These are phyloP conservation scores for Backusella circina DNA, from an alignment of 192 early-diverging fungal species.

Conservation along the genomic window DNA sequence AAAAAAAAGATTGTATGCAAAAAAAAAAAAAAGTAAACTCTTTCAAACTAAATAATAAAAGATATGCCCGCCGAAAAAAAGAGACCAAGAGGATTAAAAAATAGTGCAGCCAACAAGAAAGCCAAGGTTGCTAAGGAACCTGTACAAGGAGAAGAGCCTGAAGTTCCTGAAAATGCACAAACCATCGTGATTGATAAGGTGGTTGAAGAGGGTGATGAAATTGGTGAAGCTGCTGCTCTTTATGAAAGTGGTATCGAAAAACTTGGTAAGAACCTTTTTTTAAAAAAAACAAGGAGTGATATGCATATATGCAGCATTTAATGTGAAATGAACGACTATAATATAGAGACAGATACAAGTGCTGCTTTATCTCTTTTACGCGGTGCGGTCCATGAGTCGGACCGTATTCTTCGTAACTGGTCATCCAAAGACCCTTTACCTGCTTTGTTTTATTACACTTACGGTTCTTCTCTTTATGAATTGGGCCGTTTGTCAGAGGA, in stretches of 20 bases:
- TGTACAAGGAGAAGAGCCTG: constrained; percentile 23
- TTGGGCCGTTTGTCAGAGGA: constrained; percentile 26
- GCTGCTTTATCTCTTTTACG: constrained; percentile 39
- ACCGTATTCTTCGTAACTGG: constrained; percentile 53
- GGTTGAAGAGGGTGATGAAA: constrained; percentile 49
- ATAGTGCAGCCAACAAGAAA: constrained; percentile 28
- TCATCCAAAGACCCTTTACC: constrained; percentile 32
- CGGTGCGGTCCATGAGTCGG: constrained; percentile 53
- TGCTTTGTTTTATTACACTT: constrained; percentile 44
- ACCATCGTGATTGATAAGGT: constrained; percentile 42
- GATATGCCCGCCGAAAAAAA: constrained; percentile 41
- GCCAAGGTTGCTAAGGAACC: constrained; percentile 9
- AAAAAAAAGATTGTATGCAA: neutral
- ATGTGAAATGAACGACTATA: too few species aligned
- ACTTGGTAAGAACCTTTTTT: constrained; percentile 19
- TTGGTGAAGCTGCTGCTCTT: constrained; percentile 42
- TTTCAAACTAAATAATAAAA: neutral
- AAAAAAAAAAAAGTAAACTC: neutral
- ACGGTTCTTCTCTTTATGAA: constrained; percentile 48
- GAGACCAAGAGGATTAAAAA: constrained; percentile 42
- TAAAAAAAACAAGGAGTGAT: neutral
- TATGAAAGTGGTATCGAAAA: constrained; percentile 50
- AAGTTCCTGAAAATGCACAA: constrained; percentile 34
- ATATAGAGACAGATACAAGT: constrained; percentile 30
- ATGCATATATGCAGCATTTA: neutral